Evolutionary conservation across 2,329 filamentous ascomycete species (phyloP).

Genomic region (Ophiostoma ulmi): DNA sequence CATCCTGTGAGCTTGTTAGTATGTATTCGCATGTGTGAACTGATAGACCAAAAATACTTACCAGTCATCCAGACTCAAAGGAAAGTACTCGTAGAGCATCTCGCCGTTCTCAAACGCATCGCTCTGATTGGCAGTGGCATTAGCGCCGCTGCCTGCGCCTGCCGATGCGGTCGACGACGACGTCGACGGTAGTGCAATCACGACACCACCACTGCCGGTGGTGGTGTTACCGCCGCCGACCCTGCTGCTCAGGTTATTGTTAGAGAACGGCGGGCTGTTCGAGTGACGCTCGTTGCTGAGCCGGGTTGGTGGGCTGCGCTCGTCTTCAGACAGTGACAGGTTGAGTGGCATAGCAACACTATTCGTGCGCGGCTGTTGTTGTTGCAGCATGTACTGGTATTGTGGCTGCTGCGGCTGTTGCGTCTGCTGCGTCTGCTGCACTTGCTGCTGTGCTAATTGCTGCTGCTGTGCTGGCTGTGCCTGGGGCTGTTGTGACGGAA

Average conservation of each 20-base stretch:
- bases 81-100: constrained; percentile 90
- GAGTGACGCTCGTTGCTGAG: constrained; percentile 41
- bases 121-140: constrained; percentile 34
- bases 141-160: constrained; percentile 23
- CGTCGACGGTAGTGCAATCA: background rate
- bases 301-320: constrained; percentile 48
- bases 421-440: constrained; percentile 19
- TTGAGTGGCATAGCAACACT: constrained; percentile 40
- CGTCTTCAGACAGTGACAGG: constrained; percentile 56
- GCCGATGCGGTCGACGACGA: background rate
- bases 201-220: background rate
- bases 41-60: constrained; percentile 29
- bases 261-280: constrained; percentile 42
- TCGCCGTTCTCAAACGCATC: constrained; percentile 68
- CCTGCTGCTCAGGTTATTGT: constrained; percentile 29
- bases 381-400: constrained; percentile 20
- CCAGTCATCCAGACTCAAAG: constrained; percentile 85
- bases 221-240: background rate
- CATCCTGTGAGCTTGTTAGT: constrained; percentile 50
- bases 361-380: constrained; percentile 26
- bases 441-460: constrained; percentile 10
- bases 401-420: constrained; percentile 16
- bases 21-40: too few relatives aligned
- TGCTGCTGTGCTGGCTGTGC: constrained; percentile 15
- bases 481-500: constrained; percentile 25